Base-by-base conservation (phyloP, 2,329 filamentous ascomycete species). In the Colletotrichum paranaense region DNA sequence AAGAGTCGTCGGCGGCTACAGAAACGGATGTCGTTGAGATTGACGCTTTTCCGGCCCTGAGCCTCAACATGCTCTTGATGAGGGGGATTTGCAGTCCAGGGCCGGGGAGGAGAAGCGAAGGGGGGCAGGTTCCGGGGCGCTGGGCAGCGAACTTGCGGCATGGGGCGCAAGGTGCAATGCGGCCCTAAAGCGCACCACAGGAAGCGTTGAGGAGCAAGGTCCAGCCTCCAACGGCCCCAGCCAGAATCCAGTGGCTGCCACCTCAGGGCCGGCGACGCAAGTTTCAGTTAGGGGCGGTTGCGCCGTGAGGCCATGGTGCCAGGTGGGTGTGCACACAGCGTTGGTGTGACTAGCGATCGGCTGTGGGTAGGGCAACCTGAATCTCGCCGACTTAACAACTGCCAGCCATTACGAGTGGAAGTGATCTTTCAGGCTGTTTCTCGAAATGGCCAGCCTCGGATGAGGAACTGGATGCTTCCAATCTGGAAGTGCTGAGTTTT, bases 21-120 rank as follows among this genome's bases (percentile, higher is more conserved):
- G 22, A 38, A 60, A 42, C 66, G 28, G 53, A 68, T 42, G 67
- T 73, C 67, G 71, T 73, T 62, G 67, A 66, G 67, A 62, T 73
- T 73, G 71, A 57, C 71, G 56, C 57, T 58, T 26, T 22, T 32
- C 26, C 26, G 62, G n/a, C 60, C 55, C 19, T 53, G 71, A 73
- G 71, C 60, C 71, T 73, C 71, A 62, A 73, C 60, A 60, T 62
- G 38, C 66, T 32, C 60, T 70, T 56, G 56, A 59, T 38, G 28
- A 72, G 35, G 64, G 55, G 62, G 66, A 26, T 70, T 69, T 60
- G 60, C 66, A 46, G 46, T 55, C 49, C 38, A 46, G 53, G 60
- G 59, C 59, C 19, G 26, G 28, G 55, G 46, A 53, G 28, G 46
- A 38, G 28, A 26, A 55, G 46, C 42, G 46, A 49, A 56, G 60